Percentiles rank a stretch among this genome's conserved stretches.
These are phyloP conservation scores for Meira nashicola DNA, from an alignment of 1,284 basidiomycete species.

Conservation along the genomic window DNA sequence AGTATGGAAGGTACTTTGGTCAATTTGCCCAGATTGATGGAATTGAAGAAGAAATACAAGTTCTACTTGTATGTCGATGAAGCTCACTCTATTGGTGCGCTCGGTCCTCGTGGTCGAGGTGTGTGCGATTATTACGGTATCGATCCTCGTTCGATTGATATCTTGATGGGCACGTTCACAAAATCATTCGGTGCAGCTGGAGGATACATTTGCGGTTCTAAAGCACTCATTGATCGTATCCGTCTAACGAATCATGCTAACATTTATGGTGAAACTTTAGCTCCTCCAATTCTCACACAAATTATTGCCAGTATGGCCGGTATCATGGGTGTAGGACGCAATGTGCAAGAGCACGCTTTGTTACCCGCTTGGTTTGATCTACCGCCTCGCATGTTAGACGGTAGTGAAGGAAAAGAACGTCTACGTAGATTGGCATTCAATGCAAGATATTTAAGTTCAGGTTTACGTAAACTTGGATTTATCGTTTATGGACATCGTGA, in stretches of 20 bases:
- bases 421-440: slow-evolving; percentile 90
- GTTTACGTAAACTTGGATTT: slow-evolving; percentile 86
- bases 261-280: slow-evolving; percentile 83
- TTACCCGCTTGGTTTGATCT: slow-evolving; percentile 45
- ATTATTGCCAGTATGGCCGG: slow-evolving; percentile 86
- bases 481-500: slow-evolving; percentile 90
- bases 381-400: slow-evolving; percentile 36
- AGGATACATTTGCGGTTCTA: slow-evolving; percentile 85
- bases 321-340: slow-evolving; percentile 72
- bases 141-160: slow-evolving; percentile 74
- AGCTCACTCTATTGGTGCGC: slow-evolving; percentile 92
- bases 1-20: slow-evolving; percentile 96
- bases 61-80: slow-evolving; percentile 96
- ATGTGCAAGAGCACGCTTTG: slow-evolving; percentile 38
- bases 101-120: slow-evolving; percentile 88
- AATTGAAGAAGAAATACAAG: slow-evolving; percentile 95
- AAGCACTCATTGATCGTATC: slow-evolving; percentile 73
- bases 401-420: slow-evolving; percentile 69
- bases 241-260: slow-evolving; percentile 78
- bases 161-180: slow-evolving; percentile 98
- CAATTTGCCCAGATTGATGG: slow-evolving; percentile 75
- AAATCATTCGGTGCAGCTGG: slow-evolving; percentile 98
- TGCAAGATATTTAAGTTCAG: slow-evolving; percentile 81
- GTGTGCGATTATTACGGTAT: slow-evolving; percentile 92
- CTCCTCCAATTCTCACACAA: slow-evolving; percentile 85